Base-by-base conservation (phyloP, 345 rosid genomes). In the Aquilaria malaccensis region DNA sequence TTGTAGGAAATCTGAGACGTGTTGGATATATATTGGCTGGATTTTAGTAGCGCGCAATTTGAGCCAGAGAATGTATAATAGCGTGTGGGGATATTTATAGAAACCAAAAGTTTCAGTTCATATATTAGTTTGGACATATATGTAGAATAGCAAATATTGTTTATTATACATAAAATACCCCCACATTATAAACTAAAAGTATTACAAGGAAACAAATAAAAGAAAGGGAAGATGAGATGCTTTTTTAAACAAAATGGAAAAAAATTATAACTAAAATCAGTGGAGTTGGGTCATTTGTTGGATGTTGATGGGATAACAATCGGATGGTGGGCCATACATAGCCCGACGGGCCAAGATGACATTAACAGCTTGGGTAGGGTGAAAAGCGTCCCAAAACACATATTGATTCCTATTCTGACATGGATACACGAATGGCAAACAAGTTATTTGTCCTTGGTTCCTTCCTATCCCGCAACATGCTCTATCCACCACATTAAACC, bases 381-480 rank as follows among this genome's bases (percentile, higher is more conserved):
- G 96, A 58, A 78, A 94, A 1, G 97, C 99, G 58, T 94, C 96
- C 99, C 99, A 94, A 55, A 90, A 91, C 30, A 85, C 63, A 67
- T 78, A 77, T 12, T 82, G 80, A 10, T 54, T 66, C 53, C 93
- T 72, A 57, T 85, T 78, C 0, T 59, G 13, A 51, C 99, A 94
- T 13, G 97, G 96, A 37, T 50, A 59, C 57, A 61, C 72, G 46
- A 74, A 37, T 0, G 97, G 97, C 15, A 83, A 56, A 67, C 97
- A 91, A 33, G 99, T 91, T 29, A 95, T 77, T 15, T 82, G 79
- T 3, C 91, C 91, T 72, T 69, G 76, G 72, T 82, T 85, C 61
- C 83, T 73, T 55, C 88, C 88, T 49, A 91, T 59, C 30, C 93
- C 95, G 50, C 97, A 95, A 63, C 99, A 95, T 22, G 84, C 95